Conservation (phyloP, 306 rosid species). For the Ziziphus jujuba region DNA sequence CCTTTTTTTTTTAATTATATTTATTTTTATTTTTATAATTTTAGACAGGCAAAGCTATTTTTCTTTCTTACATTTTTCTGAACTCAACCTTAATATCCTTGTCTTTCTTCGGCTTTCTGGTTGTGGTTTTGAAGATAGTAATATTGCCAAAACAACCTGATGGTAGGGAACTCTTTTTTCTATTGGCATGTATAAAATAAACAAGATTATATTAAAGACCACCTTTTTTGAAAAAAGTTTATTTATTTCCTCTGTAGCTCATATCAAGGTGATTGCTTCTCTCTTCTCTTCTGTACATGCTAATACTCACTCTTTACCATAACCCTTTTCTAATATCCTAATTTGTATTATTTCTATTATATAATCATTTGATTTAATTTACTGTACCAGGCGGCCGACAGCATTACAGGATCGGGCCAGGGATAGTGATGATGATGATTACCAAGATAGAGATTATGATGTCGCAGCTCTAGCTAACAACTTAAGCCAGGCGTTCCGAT, state of each 20-base stretch:
- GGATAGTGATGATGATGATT: slow-evolving; percentile 98
- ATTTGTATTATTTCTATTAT: not conserved
- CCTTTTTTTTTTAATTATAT: too few relatives aligned
- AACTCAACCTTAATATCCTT: not conserved
- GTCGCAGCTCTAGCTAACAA: slow-evolving; percentile 97
- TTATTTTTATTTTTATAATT: too few relatives aligned
- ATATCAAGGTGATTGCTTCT: too few relatives aligned
- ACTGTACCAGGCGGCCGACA: slow-evolving; percentile 82
- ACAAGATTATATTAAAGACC: too few relatives aligned
- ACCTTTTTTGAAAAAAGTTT: too few relatives aligned
- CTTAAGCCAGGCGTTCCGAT: slow-evolving; percentile 93
- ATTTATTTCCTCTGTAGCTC: too few relatives aligned
- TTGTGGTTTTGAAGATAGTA: too few relatives aligned
- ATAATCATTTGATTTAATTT: slow-evolving; percentile 9
- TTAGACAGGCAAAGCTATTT: too few relatives aligned
- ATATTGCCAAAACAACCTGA: too few relatives aligned
- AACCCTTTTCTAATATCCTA: not conserved
- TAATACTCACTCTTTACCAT: not conserved
- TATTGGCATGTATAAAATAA: too few relatives aligned
- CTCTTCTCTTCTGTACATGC: too few relatives aligned
- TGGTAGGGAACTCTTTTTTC: too few relatives aligned
- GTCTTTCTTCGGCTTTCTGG: not conserved
- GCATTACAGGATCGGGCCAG: slow-evolving; percentile 84
- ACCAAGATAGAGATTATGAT: slow-evolving; percentile 93
- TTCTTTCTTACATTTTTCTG: not conserved